Base-by-base conservation (phyloP, 2,329 filamentous ascomycete genomes). In the Dendryphion nanum region DNA sequence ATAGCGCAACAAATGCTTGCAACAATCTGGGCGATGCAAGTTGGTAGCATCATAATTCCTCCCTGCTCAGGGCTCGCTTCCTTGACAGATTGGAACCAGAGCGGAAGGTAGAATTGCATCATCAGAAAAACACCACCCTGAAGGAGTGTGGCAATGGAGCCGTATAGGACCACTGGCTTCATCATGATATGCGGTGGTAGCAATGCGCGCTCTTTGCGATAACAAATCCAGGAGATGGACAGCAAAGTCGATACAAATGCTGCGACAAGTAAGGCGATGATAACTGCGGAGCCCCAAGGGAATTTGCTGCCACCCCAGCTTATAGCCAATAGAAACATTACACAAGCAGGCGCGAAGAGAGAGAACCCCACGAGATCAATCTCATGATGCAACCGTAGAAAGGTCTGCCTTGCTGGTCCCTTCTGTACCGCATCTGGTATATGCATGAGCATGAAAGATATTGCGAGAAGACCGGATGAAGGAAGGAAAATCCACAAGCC, bases 241-340 rank as follows among this genome's bases (percentile, higher is more conserved):
- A 55, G 48, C 4, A 63, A 40, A 19, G 66, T 50, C 0, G 73
- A 53, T 2, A 68, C 45, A 3, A 50, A 63, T 38, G 72, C 73
- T 8, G 65, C 45, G 16, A 67, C 60, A 14, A 74, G 54, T 1
- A 71, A 59, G 2, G 56, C 64, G 20, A 74, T 67, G 42, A 74
- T 61, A 14, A 55, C 57, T 19, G 62, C 64, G 28, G 64, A 57
- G 10, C 40, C 52, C 71, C 71, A 75, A 0, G 55, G 34, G 45
- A 71, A 71, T 29, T 66, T 65, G 23, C 61, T 62, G 4, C 68
- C 71, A n/a, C 67, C 72, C 71, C 71, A 64, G 37, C 70, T 62
- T 2, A 72, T 50, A 0, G 58, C 68, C 8, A 70, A 49, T 4
- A 71, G 52, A 6, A 70, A 50, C 55, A 64, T 61, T 4, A 63